A percentile compares a stretch with the other conserved stretches of the same genome.
Evolutionary conservation across 2,329 filamentous ascomycete species (phyloP).

Genomic region (Colletotrichum plurivorum): DNA sequence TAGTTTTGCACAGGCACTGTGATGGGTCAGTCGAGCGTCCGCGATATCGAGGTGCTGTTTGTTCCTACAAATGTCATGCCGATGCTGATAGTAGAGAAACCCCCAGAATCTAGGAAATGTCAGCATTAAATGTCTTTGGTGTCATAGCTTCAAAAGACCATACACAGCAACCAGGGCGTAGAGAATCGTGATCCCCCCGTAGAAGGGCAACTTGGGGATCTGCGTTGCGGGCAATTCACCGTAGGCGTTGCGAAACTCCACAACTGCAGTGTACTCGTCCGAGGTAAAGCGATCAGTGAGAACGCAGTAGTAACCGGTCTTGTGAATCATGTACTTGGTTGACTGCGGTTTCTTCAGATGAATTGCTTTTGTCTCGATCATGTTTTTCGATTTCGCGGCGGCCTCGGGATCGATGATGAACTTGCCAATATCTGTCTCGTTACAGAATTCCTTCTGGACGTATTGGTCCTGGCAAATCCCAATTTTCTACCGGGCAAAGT

Average conservation of each 20-base stretch:
- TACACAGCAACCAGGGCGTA: conserved; percentile 88
- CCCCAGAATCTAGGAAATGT: conserved; percentile 79
- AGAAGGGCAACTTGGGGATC: conserved; percentile 97
- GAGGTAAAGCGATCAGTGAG: conserved; percentile 80
- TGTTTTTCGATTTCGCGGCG: conserved; percentile 76
- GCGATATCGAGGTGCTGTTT: neutral
- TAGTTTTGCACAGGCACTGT: conserved; percentile 97
- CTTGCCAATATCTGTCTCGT: conserved; percentile 81
- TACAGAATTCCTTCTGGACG: conserved; percentile 80
- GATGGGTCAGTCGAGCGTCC: neutral
- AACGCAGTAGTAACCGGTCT: conserved; percentile 97
- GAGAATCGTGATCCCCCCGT: conserved; percentile 92
- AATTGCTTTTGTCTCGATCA: conserved; percentile 85
- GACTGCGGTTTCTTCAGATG: conserved; percentile 81
- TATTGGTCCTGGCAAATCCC: conserved; percentile 82
- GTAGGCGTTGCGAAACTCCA: conserved; percentile 96
- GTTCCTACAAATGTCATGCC: conserved; percentile 76
- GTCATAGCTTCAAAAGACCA: conserved; percentile 42
- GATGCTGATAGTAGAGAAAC: conserved; percentile 95
- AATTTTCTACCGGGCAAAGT: conserved; percentile 50
- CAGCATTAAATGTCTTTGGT: conserved; percentile 35
- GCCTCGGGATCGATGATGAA: conserved; percentile 87
- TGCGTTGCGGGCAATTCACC: conserved; percentile 96
- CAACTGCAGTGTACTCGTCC: conserved; percentile 81
- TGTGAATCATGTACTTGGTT: conserved; percentile 87